Percentiles rank a stretch among this genome's conserved stretches.
Conservation (phyloP, 371 early-diverging fungal species). For the Mortierella polycephala region DNA sequence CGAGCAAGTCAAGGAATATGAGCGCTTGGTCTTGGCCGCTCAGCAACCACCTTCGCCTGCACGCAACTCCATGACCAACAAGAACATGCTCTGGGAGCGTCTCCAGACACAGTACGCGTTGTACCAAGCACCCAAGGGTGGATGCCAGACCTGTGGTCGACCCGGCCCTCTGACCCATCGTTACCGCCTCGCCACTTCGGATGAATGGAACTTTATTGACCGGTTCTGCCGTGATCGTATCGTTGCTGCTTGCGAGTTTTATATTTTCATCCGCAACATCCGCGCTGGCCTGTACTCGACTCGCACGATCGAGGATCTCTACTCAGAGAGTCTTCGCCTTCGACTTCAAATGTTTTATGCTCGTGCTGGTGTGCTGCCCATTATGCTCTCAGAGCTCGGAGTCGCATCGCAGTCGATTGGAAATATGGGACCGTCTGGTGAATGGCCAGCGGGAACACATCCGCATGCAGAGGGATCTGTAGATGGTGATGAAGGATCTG, state of each 20-base stretch:
- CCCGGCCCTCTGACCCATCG: conserved; percentile 75
- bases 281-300: conserved; percentile 85
- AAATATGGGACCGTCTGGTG: conserved; percentile 42
- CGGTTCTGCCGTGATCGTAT: conserved; percentile 87
- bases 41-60: conserved; percentile 60
- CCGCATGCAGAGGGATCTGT: conserved; percentile 11
- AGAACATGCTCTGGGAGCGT: conserved; percentile 75
- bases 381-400: conserved; percentile 54
- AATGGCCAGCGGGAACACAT: conserved; percentile 30
- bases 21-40: conserved; percentile 57
- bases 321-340: conserved; percentile 81
- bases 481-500: conserved; percentile 13
- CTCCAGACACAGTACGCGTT: conserved; percentile 57
- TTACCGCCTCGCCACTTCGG: conserved; percentile 79
- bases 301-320: conserved; percentile 79
- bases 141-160: conserved; percentile 91
- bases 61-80: conserved; percentile 63
- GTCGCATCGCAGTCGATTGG: conserved; percentile 48
- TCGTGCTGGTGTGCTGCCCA: conserved; percentile 64
- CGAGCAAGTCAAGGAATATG: conserved; percentile 78
- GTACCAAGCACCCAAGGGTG: conserved; percentile 60
- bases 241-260: conserved; percentile 93
- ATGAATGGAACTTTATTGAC: conserved; percentile 90
- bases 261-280: conserved; percentile 88
- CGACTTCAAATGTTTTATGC: conserved; percentile 93